A percentile compares a stretch with the other conserved stretches of the same genome.
phyloP scores from a whole-genome alignment of 1,139 yeast genomes.

The Ogataea hybrid region DNA sequence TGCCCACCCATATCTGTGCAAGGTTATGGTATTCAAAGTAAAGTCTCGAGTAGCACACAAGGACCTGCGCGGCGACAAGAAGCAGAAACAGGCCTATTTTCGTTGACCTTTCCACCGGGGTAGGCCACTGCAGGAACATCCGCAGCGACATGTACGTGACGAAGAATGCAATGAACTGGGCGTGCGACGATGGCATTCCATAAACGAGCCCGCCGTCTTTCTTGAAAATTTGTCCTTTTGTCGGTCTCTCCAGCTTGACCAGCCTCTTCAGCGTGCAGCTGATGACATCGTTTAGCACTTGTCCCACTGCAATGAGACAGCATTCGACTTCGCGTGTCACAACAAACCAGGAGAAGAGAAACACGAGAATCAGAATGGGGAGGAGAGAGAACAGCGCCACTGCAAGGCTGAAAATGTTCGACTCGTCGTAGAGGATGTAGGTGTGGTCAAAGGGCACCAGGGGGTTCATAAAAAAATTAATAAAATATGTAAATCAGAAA shows the following conservation, averaged over 20 bases:
- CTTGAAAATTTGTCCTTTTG: constrained; percentile 42
- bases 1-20: constrained; percentile 75
- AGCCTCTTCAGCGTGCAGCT: constrained; percentile 67
- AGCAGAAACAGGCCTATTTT: constrained; percentile 16
- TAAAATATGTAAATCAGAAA: neutral
- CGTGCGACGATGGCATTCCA: constrained; percentile 98
- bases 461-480: constrained; percentile 3
- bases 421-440: constrained; percentile 73
- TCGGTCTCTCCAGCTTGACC: constrained; percentile 76
- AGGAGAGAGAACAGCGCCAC: constrained; percentile 74
- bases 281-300: constrained; percentile 69
- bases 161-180: constrained; percentile 92
- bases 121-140: constrained; percentile 41
- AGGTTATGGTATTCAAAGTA: constrained; percentile 75
- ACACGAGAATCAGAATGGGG: constrained; percentile 80
- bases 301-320: constrained; percentile 81
- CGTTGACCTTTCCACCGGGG: constrained; percentile 1
- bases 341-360: constrained; percentile 81
- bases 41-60: constrained; percentile 74
- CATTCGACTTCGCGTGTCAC: constrained; percentile 85
- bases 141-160: constrained; percentile 61
- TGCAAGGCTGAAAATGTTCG: constrained; percentile 56
- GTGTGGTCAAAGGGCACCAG: constrained; percentile 66
- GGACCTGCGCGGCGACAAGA: constrained; percentile 6
- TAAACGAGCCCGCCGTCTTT: constrained; percentile 37